Conservation (phyloP, 352 stramenopile genomes). For the Globisporangium perplexum region DNA sequence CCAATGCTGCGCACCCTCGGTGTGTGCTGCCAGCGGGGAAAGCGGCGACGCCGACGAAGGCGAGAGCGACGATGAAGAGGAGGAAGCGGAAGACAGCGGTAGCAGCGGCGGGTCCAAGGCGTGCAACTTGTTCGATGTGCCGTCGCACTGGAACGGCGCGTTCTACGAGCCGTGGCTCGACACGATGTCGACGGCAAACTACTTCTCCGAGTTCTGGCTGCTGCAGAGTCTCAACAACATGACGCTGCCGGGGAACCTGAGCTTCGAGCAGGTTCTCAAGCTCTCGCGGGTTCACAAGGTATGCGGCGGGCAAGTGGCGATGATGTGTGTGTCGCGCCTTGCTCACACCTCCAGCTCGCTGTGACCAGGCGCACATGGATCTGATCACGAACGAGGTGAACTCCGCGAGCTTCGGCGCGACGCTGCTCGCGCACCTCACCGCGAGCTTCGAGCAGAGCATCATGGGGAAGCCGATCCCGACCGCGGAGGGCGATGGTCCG, state of each 20-base stretch:
- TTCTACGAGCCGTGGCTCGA: conserved; percentile 80
- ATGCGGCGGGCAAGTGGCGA: not conserved
- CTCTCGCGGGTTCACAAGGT: conserved; percentile 61
- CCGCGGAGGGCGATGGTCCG: conserved; percentile 41
- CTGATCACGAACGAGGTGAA: conserved; percentile 79
- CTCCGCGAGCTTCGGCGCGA: conserved; percentile 66
- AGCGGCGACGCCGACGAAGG: conserved; percentile 1
- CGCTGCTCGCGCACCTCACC: conserved; percentile 68
- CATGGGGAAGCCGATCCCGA: conserved; percentile 28
- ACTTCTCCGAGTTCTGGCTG: conserved; percentile 74
- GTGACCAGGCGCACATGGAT: conserved; percentile 58
- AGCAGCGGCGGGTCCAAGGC: not conserved
- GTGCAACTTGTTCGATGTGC: conserved; percentile 61
- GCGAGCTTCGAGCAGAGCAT: conserved; percentile 69
- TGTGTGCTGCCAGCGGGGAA: conserved; percentile 24
- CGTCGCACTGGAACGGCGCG: conserved; percentile 55
- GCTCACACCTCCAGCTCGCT: too few relatives aligned
- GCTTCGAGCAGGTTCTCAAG: conserved; percentile 54
- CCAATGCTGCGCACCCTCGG: conserved; percentile 48
- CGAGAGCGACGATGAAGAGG: not conserved
- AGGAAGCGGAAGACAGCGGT: not conserved
- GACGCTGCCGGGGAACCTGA: conserved; percentile 46
- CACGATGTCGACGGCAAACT: conserved; percentile 55
- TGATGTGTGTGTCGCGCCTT: not conserved
- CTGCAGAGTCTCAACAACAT: conserved; percentile 80